Conservation (phyloP, 768 basidiomycete species). For the Lanmaoa rubissima region DNA sequence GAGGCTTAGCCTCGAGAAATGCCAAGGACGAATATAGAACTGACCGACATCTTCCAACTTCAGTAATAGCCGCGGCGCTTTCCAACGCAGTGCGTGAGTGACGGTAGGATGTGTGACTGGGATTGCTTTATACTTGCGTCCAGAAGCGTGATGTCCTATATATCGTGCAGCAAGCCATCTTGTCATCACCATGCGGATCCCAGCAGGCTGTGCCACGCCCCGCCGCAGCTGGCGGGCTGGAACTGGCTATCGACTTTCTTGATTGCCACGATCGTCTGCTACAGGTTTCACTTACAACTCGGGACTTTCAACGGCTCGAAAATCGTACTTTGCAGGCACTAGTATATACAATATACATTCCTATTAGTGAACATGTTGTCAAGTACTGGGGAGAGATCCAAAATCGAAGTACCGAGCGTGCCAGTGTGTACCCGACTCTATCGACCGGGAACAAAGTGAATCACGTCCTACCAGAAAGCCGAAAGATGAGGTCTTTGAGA, state of each 20-base stretch:
- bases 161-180: not conserved
- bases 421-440: not conserved
- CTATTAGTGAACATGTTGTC: not conserved
- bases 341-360: not conserved
- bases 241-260: not conserved
- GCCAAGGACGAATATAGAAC: not conserved
- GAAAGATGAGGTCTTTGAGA: conserved; percentile 19
- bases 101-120: not conserved
- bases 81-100: not conserved
- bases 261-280: not conserved
- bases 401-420: not conserved
- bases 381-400: not conserved
- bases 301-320: not conserved
- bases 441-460: not conserved
- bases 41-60: conserved; percentile 17
- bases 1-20: not conserved
- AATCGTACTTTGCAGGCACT: too few species aligned
- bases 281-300: not conserved
- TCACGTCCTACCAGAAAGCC: conserved; percentile 13
- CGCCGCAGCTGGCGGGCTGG: not conserved
- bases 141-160: not conserved
- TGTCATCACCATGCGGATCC: conserved; percentile 12
- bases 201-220: conserved; percentile 15
- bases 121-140: not conserved
- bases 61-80: not conserved